A percentile compares a stretch with the other conserved stretches of the same genome.
These are phyloP conservation scores for Mycocentrospora acerina DNA, from an alignment of 2,329 filamentous ascomycete species.

Conservation along the genomic window DNA sequence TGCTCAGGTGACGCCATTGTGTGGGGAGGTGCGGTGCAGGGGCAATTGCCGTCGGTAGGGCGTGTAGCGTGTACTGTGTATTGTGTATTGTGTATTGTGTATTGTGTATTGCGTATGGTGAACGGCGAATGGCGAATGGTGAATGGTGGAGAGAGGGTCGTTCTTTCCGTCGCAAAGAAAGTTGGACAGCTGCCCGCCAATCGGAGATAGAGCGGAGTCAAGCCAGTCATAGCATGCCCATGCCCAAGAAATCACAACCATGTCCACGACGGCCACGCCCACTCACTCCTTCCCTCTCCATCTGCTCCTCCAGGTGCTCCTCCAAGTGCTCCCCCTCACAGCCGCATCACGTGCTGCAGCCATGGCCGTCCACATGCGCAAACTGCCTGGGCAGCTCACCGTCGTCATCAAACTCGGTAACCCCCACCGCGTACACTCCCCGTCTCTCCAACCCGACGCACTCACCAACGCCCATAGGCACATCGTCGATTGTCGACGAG, in stretches of 20 bases:
- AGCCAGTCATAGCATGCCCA: no score
- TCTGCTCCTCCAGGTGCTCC: neutral
- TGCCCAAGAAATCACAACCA: no score
- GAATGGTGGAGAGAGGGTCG: conserved; percentile 13
- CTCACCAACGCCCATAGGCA: conserved; percentile 62
- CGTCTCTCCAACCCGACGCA: conserved; percentile 20
- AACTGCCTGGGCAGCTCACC: conserved; percentile 59
- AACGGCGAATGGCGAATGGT: neutral
- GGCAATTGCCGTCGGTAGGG: neutral
- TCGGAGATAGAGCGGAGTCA: conserved; percentile 12
- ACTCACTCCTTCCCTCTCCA: neutral
- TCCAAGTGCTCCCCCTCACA: no score
- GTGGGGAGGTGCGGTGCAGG: neutral
- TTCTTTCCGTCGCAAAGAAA: conserved; percentile 21
- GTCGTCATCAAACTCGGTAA: conserved; percentile 87
- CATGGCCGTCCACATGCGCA: conserved; percentile 50
- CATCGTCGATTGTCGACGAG: conserved; percentile 98
- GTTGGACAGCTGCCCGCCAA: conserved; percentile 10
- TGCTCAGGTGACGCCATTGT: conserved; percentile 31
- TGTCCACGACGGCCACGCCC: conserved; percentile 1
- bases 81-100: no score
- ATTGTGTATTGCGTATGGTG: conserved; percentile 1
- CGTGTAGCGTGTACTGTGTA: neutral
- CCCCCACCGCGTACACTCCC: conserved; percentile 28
- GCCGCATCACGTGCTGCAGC: neutral